Evolutionary conservation across 768 basidiomycete species (phyloP).

Genomic region (Pholiota microspora): DNA sequence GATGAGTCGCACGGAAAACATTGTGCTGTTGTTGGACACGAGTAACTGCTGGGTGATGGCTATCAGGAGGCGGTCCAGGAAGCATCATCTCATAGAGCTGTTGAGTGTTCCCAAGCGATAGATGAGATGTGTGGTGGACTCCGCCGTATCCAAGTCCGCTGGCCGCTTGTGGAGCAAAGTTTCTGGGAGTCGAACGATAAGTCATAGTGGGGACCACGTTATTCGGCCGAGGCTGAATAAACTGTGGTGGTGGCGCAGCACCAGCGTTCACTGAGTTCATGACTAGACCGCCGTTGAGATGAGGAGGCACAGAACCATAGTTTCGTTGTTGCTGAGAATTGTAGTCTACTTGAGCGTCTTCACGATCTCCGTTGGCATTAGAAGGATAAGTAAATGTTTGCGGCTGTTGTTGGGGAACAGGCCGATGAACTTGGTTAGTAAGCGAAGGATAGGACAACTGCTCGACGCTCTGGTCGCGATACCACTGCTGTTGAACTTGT

Average conservation of each 20-base stretch:
- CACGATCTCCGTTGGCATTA: conserved; percentile 38
- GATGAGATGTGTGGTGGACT: conserved; percentile 59
- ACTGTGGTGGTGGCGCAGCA: conserved; percentile 38
- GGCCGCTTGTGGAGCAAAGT: conserved; percentile 54
- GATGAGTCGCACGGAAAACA: conserved; percentile 70
- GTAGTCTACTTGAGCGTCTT: conserved; percentile 56
- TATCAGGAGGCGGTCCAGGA: conserved; percentile 48
- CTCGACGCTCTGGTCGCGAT: conserved; percentile 44
- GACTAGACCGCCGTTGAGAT: conserved; percentile 19
- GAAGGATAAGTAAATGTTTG: conserved; percentile 52
- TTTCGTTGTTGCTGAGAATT: conserved; percentile 50
- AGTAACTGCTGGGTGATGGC: conserved; percentile 62
- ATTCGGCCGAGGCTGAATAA: conserved; percentile 50
- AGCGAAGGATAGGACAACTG: conserved; percentile 71
- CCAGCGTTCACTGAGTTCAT: conserved; percentile 17
- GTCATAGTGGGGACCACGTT: conserved; percentile 44
- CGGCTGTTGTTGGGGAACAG: conserved; percentile 48
- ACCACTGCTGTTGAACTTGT: conserved; percentile 47
- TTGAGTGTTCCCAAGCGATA: conserved; percentile 72
- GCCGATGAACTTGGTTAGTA: conserved; percentile 50
- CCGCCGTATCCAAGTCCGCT: conserved; percentile 51
- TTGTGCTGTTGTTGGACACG: conserved; percentile 81
- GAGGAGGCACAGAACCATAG: conserved; percentile 44
- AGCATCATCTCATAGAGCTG: conserved; percentile 83
- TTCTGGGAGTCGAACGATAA: conserved; percentile 65